phyloP scores from a whole-genome alignment of 2,329 filamentous ascomycete species.

The Fusarium falciforme region DNA sequence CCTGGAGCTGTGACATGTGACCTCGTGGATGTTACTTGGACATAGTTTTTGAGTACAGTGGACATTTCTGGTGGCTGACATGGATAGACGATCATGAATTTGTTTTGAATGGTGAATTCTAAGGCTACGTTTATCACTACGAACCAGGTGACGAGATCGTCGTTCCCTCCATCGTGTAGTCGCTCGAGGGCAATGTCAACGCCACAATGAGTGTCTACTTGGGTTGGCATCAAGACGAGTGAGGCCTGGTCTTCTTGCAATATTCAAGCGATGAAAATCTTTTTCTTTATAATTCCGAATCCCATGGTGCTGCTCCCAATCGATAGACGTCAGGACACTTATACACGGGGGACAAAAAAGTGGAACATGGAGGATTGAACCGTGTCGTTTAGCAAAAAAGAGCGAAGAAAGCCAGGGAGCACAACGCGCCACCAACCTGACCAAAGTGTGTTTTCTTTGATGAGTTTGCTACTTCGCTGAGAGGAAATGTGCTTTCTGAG shows the following conservation, averaged over 20 bases:
- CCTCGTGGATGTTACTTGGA: neutral
- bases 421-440: neutral
- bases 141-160: neutral
- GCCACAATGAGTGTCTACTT: neutral
- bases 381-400: neutral
- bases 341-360: neutral
- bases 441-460: neutral
- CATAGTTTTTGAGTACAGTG: neutral
- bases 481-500: neutral
- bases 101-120: neutral
- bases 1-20: neutral
- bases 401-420: neutral
- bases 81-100: neutral
- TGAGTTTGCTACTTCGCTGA: constrained; percentile 12
- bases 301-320: neutral
- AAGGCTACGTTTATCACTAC: neutral
- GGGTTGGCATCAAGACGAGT: neutral
- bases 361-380: neutral
- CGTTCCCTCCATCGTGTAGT: neutral
- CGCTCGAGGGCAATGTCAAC: neutral
- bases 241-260: neutral
- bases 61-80: neutral
- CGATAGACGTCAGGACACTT: neutral
- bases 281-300: neutral
- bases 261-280: neutral